Percentiles rank a stretch among this genome's conserved stretches.
Evolutionary conservation across 2,329 filamentous ascomycete genomes (phyloP).

Genomic region (Colletotrichum sp.): DNA sequence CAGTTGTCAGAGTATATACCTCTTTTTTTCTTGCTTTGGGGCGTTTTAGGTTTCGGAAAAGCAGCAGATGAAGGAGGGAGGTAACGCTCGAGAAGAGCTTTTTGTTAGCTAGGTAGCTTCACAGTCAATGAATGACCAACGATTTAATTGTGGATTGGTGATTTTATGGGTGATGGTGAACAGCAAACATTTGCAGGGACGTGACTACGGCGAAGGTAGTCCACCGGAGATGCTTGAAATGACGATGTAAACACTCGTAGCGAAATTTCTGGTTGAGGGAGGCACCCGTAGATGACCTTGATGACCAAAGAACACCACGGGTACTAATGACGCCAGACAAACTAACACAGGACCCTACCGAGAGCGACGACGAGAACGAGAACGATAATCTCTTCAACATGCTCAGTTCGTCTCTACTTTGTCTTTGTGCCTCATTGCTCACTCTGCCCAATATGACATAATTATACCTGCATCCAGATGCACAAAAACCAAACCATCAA

Average conservation of each 20-base stretch:
- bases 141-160: not conserved
- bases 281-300: too few species aligned
- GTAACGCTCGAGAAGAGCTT: not conserved
- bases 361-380: not conserved
- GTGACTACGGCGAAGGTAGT: not conserved
- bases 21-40: constrained; percentile 12
- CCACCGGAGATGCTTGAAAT: not conserved
- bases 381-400: not conserved
- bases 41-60: constrained; percentile 16
- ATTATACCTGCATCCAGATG: not conserved
- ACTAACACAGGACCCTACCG: not conserved
- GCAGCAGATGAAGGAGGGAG: constrained; percentile 18
- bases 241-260: too few species aligned
- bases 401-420: not conserved
- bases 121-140: not conserved
- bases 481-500: not conserved
- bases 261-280: too few species aligned
- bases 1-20: constrained; percentile 15
- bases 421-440: not conserved
- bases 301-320: not conserved
- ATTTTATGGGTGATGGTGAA: not conserved
- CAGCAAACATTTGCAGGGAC: not conserved
- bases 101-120: not conserved
- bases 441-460: not conserved
- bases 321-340: not conserved